A percentile compares a stretch with the other conserved stretches of the same genome.
phyloP scores from a whole-genome alignment of 2,329 filamentous ascomycete genomes.

The Kalmusia sp. region DNA sequence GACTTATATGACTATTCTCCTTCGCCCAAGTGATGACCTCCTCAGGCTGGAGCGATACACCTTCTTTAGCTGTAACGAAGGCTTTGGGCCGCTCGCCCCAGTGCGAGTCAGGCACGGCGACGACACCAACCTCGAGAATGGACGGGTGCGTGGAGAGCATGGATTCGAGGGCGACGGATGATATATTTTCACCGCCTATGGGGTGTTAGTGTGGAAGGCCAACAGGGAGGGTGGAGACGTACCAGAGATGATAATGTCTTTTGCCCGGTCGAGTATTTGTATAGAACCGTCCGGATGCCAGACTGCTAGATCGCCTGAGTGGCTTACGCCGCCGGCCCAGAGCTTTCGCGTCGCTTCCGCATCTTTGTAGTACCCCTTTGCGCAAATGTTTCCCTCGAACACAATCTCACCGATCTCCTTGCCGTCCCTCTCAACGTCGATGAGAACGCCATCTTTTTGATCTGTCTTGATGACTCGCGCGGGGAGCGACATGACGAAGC shows the following conservation, averaged over 20 bases:
- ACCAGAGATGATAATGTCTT: slow-evolving; percentile 98
- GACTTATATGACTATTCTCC: slow-evolving; percentile 78
- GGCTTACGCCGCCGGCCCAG: slow-evolving; percentile 84
- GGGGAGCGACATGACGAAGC: slow-evolving; percentile 83
- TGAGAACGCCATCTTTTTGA: slow-evolving; percentile 69
- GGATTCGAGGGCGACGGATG: slow-evolving; percentile 87
- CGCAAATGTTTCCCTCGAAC: slow-evolving; percentile 90
- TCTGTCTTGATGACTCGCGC: slow-evolving; percentile 83
- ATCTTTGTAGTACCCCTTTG: slow-evolving; percentile 92
- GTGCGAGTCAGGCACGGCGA: slow-evolving; percentile 83
- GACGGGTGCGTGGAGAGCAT: slow-evolving; percentile 89
- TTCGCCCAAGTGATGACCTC: slow-evolving; percentile 89
- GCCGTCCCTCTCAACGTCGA: slow-evolving; percentile 73
- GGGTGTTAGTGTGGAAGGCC: background rate
- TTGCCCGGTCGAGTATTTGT: slow-evolving; percentile 91
- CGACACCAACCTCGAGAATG: slow-evolving; percentile 89
- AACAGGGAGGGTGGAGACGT: slow-evolving; percentile 35
- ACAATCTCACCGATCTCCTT: slow-evolving; percentile 84
- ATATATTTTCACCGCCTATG: slow-evolving; percentile 93
- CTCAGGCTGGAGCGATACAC: slow-evolving; percentile 63
- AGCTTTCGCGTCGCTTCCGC: slow-evolving; percentile 82
- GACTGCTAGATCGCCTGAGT: slow-evolving; percentile 91
- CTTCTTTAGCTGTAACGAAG: slow-evolving; percentile 78
- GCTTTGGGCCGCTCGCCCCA: slow-evolving; percentile 98
- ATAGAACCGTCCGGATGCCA: slow-evolving; percentile 90